phyloP scores from a whole-genome alignment of 257 asterid genomes.

The Penstemon barbatus region DNA sequence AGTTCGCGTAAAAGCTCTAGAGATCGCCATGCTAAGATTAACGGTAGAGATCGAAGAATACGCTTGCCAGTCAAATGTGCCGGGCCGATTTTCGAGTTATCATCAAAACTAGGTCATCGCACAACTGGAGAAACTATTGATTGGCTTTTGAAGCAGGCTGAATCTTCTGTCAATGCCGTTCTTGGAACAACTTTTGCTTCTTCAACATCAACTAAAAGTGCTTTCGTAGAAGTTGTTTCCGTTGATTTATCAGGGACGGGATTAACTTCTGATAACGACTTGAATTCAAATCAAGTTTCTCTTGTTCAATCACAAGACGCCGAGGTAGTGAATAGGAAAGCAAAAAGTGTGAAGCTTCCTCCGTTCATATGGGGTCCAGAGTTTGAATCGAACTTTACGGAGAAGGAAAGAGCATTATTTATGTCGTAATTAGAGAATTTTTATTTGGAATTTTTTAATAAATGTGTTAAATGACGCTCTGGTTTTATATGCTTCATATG shows the following conservation, averaged over 20 bases:
- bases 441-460: too few species aligned
- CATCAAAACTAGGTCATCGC: neutral
- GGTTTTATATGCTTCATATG: too few species aligned
- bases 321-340: neutral
- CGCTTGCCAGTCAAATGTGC: neutral
- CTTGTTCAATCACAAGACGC: neutral
- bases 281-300: neutral
- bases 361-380: neutral
- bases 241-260: neutral
- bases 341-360: neutral
- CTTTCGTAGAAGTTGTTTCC: neutral
- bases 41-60: neutral
- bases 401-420: neutral
- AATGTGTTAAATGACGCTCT: too few species aligned
- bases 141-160: slow-evolving; percentile 2
- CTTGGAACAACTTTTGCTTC: neutral
- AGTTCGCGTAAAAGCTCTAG: neutral
- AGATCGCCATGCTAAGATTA: neutral
- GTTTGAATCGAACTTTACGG: neutral
- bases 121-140: neutral
- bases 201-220: neutral
- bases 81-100: neutral
- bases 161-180: neutral
- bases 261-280: neutral
- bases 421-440: too few species aligned